These are phyloP conservation scores for Cylindrotheca closterium DNA, from an alignment of 108 stramenopile genomes.

Conservation along the genomic window DNA sequence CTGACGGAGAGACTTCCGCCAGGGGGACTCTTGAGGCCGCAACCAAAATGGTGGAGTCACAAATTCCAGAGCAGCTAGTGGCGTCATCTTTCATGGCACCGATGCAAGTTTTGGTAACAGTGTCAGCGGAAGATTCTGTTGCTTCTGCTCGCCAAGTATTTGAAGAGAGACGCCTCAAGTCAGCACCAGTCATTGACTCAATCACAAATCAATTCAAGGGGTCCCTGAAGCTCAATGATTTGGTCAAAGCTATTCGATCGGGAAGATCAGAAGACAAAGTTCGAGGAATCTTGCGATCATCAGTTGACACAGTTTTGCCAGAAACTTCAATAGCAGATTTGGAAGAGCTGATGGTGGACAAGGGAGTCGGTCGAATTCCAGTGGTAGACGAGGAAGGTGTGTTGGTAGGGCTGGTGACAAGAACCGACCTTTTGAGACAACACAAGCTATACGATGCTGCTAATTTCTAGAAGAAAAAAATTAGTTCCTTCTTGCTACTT, in stretches of 20 bases:
- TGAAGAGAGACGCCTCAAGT: neutral
- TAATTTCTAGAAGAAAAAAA: neutral
- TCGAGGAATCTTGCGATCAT: neutral
- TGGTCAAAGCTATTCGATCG: neutral
- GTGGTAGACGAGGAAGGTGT: neutral
- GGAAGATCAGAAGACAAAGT: neutral
- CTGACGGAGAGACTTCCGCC: neutral
- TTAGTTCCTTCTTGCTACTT: neutral
- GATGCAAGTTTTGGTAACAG: neutral
- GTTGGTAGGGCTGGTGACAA: neutral
- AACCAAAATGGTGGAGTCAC: neutral
- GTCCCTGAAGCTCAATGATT: neutral
- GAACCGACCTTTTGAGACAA: neutral
- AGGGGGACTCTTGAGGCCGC: neutral
- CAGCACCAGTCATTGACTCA: neutral
- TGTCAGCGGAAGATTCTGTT: neutral
- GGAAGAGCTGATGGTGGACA: neutral
- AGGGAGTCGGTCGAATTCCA: neutral
- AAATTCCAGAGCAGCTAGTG: neutral
- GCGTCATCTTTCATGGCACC: neutral
- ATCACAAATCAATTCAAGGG: neutral
- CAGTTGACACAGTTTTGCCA: neutral
- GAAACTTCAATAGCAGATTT: neutral
- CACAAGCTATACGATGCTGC: neutral
- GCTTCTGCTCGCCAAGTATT: neutral